Conservation (phyloP, 345 rosid species). For the Melastoma malabathricum region DNA sequence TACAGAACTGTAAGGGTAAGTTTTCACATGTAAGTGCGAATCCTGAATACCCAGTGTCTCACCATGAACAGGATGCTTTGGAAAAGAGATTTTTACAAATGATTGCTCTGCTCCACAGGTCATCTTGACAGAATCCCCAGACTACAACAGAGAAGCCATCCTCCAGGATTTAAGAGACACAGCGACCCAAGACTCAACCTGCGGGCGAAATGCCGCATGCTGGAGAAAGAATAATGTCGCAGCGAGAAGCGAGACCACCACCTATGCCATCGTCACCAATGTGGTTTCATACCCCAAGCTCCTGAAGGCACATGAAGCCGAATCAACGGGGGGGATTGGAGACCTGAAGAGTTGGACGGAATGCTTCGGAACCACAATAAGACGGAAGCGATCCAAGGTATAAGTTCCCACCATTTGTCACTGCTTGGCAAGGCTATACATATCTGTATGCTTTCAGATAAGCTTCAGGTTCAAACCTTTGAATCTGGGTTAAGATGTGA, state of each 20-base stretch:
- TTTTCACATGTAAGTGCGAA: not conserved
- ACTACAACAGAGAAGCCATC: conserved; percentile 29
- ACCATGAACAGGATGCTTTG: too few species aligned
- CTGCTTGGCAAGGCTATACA: too few species aligned
- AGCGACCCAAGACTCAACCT: conserved; percentile 33
- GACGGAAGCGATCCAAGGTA: too few species aligned
- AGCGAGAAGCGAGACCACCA: conserved; percentile 42
- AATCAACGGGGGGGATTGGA: conserved; percentile 23
- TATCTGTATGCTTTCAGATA: too few species aligned
- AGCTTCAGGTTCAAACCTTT: too few species aligned
- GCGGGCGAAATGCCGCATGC: conserved; percentile 40
- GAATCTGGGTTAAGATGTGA: too few species aligned
- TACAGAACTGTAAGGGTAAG: not conserved
- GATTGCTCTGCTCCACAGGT: conserved; percentile 23
- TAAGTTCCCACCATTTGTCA: too few species aligned
- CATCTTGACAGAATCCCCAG: conserved; percentile 15
- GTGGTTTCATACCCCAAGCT: conserved; percentile 11
- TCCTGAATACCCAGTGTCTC: too few species aligned
- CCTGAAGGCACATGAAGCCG: conserved; percentile 24
- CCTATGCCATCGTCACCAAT: conserved; percentile 56
- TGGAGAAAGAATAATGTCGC: conserved; percentile 22
- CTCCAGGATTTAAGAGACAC: conserved; percentile 38
- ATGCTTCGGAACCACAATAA: conserved; percentile 13
- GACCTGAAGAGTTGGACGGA: conserved; percentile 35
- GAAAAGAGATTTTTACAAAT: too few species aligned